Evolutionary conservation across 352 stramenopile genomes (phyloP).

Genomic region (Globisporangium orthogonon): DNA sequence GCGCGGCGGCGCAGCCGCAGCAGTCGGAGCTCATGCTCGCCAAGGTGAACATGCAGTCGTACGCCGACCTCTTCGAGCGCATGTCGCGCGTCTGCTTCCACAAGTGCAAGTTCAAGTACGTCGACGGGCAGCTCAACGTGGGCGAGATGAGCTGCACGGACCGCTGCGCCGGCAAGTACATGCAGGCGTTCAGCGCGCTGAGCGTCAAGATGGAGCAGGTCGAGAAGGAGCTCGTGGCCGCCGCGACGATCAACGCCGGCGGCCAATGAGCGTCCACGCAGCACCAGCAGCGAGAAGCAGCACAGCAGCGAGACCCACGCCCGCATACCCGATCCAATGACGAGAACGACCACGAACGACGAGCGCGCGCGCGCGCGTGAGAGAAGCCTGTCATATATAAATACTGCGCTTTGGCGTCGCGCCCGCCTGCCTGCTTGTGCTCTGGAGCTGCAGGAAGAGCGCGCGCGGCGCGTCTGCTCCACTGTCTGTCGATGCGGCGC

Average conservation of each 20-base stretch:
- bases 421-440: background rate
- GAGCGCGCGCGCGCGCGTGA: background rate
- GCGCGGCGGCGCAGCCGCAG: conserved; percentile 44
- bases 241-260: conserved; percentile 41
- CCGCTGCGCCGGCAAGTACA: conserved; percentile 97
- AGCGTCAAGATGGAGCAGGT: conserved; percentile 93
- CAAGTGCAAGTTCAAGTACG: conserved; percentile 95
- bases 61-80: conserved; percentile 88
- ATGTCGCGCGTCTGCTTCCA: conserved; percentile 91
- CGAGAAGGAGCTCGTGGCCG: conserved; percentile 89
- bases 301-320: too few relatives aligned
- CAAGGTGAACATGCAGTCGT: conserved; percentile 90
- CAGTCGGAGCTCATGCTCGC: conserved; percentile 84
- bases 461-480: background rate
- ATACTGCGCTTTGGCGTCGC: conserved; percentile 30
- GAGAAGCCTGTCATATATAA: conserved; percentile 32
- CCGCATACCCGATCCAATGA: too few relatives aligned
- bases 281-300: background rate
- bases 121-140: conserved; percentile 94
- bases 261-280: conserved; percentile 22
- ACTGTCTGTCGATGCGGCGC: background rate
- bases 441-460: background rate
- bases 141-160: conserved; percentile 98
- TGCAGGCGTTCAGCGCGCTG: conserved; percentile 94
- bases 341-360: background rate